Conservation (phyloP, 2,329 filamentous ascomycete genomes). For the Alternaria triticimaculans region DNA sequence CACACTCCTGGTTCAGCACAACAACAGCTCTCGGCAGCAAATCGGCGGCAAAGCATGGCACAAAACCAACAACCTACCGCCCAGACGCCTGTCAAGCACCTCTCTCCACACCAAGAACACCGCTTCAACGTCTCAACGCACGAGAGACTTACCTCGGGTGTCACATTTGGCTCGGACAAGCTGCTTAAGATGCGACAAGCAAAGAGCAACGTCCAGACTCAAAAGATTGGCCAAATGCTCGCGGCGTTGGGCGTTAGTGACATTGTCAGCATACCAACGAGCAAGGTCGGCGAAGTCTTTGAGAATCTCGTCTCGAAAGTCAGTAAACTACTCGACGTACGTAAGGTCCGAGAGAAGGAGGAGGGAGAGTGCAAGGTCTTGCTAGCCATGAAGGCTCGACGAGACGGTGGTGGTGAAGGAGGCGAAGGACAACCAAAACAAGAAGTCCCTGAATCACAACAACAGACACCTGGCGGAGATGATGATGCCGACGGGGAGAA, state of each 20-base stretch:
- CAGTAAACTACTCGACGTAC: constrained; percentile 71
- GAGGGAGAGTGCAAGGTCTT: constrained; percentile 65
- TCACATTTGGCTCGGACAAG: constrained; percentile 87
- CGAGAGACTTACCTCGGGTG: constrained; percentile 83
- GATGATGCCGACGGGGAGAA: constrained; percentile 27
- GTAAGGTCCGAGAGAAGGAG: constrained; percentile 78
- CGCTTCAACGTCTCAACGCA: constrained; percentile 85
- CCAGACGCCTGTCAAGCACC: constrained; percentile 53
- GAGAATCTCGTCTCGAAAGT: constrained; percentile 74
- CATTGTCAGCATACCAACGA: constrained; percentile 75
- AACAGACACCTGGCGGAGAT: constrained; percentile 25
- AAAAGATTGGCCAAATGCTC: constrained; percentile 75
- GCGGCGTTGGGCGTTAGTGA: constrained; percentile 74
- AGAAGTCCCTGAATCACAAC: constrained; percentile 27
- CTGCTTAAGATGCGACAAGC: constrained; percentile 79
- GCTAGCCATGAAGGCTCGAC: constrained; percentile 46
- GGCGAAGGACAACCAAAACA: constrained; percentile 24
- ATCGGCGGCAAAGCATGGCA: constrained; percentile 46
- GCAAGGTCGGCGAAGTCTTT: constrained; percentile 72
- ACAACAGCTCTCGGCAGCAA: constrained; percentile 37
- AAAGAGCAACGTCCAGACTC: constrained; percentile 77
- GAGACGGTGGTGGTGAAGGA: constrained; percentile 15
- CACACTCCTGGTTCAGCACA: constrained; percentile 42
- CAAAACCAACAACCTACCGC: constrained; percentile 41
- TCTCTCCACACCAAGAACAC: constrained; percentile 76